A percentile compares a stretch with the other conserved stretches of the same genome.
These are phyloP conservation scores for Sphaerulina vaccinii DNA, from an alignment of 2,329 filamentous ascomycete genomes.

Conservation along the genomic window DNA sequence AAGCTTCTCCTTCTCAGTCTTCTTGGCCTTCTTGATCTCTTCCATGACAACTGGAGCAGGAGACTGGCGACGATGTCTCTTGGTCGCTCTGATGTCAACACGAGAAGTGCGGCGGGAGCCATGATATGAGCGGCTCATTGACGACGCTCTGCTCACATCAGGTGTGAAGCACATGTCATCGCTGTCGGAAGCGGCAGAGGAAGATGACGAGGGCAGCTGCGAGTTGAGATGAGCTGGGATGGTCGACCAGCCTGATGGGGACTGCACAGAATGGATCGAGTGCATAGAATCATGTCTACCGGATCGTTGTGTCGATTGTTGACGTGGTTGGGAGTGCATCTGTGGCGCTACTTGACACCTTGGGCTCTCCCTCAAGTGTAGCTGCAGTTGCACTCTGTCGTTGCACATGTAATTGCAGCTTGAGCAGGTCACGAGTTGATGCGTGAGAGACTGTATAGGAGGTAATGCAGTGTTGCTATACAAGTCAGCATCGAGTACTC, in stretches of 20 bases:
- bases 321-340: not conserved
- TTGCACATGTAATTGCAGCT: not conserved
- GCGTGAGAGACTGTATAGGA: constrained; percentile 1
- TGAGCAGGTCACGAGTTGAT: not conserved
- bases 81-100: not conserved
- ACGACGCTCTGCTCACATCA: constrained; percentile 15
- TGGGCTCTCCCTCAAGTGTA: not conserved
- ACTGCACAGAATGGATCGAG: not conserved
- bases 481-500: not conserved
- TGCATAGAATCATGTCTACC: constrained; percentile 2
- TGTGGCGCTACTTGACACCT: not conserved
- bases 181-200: constrained; percentile 12
- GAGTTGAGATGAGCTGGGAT: constrained; percentile 9
- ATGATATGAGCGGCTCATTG: not conserved
- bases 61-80: not conserved
- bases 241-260: not conserved
- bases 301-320: not conserved
- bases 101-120: constrained; percentile 1
- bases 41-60: not conserved
- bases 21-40: constrained; percentile 17
- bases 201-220: constrained; percentile 8
- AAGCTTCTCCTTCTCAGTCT: constrained; percentile 24
- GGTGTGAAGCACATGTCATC: constrained; percentile 20
- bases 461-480: constrained; percentile 5
- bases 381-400: not conserved